These are phyloP conservation scores for Omphalotus guepiniiformis DNA, from an alignment of 768 basidiomycete species.

Conservation along the genomic window DNA sequence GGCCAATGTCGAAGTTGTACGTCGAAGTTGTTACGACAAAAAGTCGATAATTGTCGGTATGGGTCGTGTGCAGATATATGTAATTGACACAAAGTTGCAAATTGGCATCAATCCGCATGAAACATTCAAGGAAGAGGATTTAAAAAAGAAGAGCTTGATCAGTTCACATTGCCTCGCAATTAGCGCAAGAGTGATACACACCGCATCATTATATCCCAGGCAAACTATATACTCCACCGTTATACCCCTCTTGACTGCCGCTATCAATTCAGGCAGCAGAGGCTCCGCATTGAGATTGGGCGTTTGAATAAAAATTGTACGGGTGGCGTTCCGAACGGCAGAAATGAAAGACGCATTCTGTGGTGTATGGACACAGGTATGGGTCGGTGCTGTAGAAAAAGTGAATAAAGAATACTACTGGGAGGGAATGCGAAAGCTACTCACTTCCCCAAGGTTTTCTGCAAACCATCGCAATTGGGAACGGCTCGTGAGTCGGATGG, in stretches of 20 bases:
- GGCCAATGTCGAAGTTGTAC: too few relatives aligned
- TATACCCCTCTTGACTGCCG: constrained; percentile 58
- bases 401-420: not conserved
- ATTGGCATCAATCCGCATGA: too few relatives aligned
- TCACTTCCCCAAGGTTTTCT: constrained; percentile 53
- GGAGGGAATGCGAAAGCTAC: not conserved
- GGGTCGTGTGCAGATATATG: too few relatives aligned
- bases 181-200: constrained; percentile 46
- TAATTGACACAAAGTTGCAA: too few relatives aligned
- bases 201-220: constrained; percentile 52
- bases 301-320: constrained; percentile 68
- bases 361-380: constrained; percentile 40
- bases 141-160: not conserved
- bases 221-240: constrained; percentile 58
- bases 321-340: constrained; percentile 54
- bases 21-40: too few relatives aligned
- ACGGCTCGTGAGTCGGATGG: constrained; percentile 50
- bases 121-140: not conserved
- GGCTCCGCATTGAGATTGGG: constrained; percentile 69
- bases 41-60: too few relatives aligned
- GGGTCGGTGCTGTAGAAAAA: constrained; percentile 26
- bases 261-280: constrained; percentile 52
- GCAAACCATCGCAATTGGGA: constrained; percentile 65
- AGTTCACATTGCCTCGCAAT: too few relatives aligned
- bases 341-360: constrained; percentile 70